Conservation (phyloP, 805 yeast species). For the Lachancea quebecensis region DNA sequence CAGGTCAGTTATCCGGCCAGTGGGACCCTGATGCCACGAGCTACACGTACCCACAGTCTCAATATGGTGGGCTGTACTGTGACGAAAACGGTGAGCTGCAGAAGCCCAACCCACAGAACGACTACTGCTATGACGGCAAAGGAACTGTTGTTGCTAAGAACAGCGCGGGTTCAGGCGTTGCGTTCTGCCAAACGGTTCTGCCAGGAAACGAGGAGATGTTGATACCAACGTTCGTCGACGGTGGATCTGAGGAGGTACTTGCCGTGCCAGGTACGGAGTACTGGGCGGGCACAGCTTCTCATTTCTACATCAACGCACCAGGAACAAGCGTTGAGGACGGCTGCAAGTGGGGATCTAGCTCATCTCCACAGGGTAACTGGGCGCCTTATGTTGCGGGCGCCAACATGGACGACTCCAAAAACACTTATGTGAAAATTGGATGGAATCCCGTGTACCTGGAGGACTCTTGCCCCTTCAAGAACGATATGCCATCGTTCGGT, state of each 20-base stretch:
- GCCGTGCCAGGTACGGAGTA: slow-evolving; percentile 84
- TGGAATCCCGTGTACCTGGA: slow-evolving; percentile 87
- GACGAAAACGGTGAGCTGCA: slow-evolving; percentile 59
- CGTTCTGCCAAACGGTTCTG: slow-evolving; percentile 86
- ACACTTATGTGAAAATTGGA: slow-evolving; percentile 77
- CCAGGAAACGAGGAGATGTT: slow-evolving; percentile 95
- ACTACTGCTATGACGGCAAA: slow-evolving; percentile 69
- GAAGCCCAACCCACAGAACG: slow-evolving; percentile 49
- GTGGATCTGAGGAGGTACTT: slow-evolving; percentile 42
- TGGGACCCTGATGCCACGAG: slow-evolving; percentile 77
- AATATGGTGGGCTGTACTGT: slow-evolving; percentile 79
- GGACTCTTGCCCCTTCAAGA: slow-evolving; percentile 44
- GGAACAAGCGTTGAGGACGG: slow-evolving; percentile 72
- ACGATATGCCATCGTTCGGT: slow-evolving; percentile 59
- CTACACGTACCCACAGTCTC: slow-evolving; percentile 70
- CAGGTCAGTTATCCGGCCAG: slow-evolving; percentile 81
- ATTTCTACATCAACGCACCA: slow-evolving; percentile 77
- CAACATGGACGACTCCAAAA: slow-evolving; percentile 61
- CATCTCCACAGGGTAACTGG: slow-evolving; percentile 80
- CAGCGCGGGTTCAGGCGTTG: slow-evolving; percentile 51
- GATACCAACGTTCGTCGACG: slow-evolving; percentile 69
- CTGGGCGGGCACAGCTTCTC: slow-evolving; percentile 84
- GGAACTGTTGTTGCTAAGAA: slow-evolving; percentile 64
- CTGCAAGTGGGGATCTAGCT: slow-evolving; percentile 74
- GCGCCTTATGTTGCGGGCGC: slow-evolving; percentile 91